Percentiles rank a stretch among this genome's conserved stretches.
These are phyloP conservation scores for Flammula alnicola DNA, from an alignment of 1,284 basidiomycete genomes.

Conservation along the genomic window DNA sequence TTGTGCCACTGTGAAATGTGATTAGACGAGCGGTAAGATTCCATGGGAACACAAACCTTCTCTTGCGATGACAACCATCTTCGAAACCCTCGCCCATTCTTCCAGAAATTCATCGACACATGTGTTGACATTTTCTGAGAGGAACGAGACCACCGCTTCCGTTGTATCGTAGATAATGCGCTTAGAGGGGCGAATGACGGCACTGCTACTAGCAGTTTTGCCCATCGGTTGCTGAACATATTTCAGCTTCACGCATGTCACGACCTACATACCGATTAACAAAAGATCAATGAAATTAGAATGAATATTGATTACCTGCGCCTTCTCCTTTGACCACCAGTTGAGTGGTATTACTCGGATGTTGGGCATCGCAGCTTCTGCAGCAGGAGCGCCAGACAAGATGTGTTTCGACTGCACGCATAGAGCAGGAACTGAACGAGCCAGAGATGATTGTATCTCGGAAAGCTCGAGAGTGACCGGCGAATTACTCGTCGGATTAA, in stretches of 20 bases:
- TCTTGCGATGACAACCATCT: slow-evolving; percentile 90
- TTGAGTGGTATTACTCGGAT: slow-evolving; percentile 87
- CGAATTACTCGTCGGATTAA: slow-evolving; percentile 60
- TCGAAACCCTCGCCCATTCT: slow-evolving; percentile 90
- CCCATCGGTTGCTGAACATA: slow-evolving; percentile 85
- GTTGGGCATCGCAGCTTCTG: slow-evolving; percentile 90
- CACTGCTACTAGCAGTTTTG: slow-evolving; percentile 62
- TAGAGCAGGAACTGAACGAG: slow-evolving; percentile 77
- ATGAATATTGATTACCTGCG: slow-evolving; percentile 51
- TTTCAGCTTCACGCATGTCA: slow-evolving; percentile 86
- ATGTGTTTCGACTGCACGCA: slow-evolving; percentile 84
- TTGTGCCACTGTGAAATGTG: slow-evolving; percentile 64
- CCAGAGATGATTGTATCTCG: slow-evolving; percentile 69
- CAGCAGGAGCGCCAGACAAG: slow-evolving; percentile 78
- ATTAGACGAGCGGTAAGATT: slow-evolving; percentile 2
- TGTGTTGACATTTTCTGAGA: slow-evolving; percentile 83
- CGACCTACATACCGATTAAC: slow-evolving; percentile 49
- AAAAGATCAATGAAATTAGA: not conserved
- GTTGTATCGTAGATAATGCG: slow-evolving; percentile 86
- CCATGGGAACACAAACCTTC: slow-evolving; percentile 56
- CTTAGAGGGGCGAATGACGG: slow-evolving; percentile 77
- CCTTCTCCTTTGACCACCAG: slow-evolving; percentile 86
- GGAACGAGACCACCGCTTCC: slow-evolving; percentile 84
- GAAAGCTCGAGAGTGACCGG: slow-evolving; percentile 50
- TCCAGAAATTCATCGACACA: slow-evolving; percentile 89